phyloP scores from a whole-genome alignment of 805 yeast species.

The Kluyveromyces wickerhamii region DNA sequence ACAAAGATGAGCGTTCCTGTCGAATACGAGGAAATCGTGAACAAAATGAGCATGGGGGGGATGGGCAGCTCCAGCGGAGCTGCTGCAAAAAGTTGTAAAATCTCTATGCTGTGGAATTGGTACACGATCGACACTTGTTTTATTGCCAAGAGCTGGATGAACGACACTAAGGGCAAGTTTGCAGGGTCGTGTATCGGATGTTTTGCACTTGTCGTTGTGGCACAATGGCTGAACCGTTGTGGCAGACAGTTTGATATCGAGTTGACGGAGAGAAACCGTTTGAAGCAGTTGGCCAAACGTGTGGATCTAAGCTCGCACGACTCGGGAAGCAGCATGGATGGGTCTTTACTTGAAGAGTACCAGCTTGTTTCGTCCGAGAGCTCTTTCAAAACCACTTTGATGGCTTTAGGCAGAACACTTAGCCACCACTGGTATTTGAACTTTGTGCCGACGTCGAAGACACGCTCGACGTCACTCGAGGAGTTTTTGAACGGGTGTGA shows the following conservation, averaged over 20 bases:
- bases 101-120: constrained; percentile 67
- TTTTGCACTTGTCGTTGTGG: constrained; percentile 46
- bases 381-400: constrained; percentile 10
- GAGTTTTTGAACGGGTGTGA: constrained; percentile 8
- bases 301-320: background rate
- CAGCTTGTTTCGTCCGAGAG: constrained; percentile 6
- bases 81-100: constrained; percentile 12
- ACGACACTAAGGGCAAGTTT: constrained; percentile 48
- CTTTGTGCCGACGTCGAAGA: constrained; percentile 2
- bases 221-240: constrained; percentile 50
- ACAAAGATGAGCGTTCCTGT: background rate
- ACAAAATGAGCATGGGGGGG: constrained; percentile 1
- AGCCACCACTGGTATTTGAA: constrained; percentile 31
- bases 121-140: constrained; percentile 59
- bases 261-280: constrained; percentile 24
- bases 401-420: constrained; percentile 19
- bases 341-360: constrained; percentile 9
- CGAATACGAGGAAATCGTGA: background rate
- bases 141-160: constrained; percentile 57
- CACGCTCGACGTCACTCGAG: too few relatives aligned
- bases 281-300: constrained; percentile 7
- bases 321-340: constrained; percentile 6
- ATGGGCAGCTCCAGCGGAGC: background rate
- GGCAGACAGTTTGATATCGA: constrained; percentile 45
- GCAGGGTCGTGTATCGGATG: constrained; percentile 74